Conservation (phyloP, 345 rosid species). For the Cardamine resedifolia region DNA sequence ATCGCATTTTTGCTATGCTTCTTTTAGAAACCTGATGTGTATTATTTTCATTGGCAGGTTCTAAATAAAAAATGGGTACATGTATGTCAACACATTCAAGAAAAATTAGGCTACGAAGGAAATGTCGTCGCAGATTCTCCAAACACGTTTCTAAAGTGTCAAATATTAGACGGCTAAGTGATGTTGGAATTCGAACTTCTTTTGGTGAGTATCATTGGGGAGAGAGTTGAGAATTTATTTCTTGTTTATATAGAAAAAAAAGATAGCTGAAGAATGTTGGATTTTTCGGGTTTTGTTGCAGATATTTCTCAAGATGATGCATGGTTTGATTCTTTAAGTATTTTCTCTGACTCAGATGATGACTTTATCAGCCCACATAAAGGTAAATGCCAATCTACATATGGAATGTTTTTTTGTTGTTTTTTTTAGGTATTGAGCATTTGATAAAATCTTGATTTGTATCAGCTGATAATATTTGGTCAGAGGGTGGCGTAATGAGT, state of each 20-base stretch:
- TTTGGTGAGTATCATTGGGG: constrained; percentile 42
- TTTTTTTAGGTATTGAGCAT: neutral
- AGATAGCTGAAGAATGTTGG: neutral
- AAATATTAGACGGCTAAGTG: constrained; percentile 38
- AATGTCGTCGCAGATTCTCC: constrained; percentile 36
- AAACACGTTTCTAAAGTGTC: constrained; percentile 44
- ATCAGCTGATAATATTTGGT: constrained; percentile 50
- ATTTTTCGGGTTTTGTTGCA: constrained; percentile 31
- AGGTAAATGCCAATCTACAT: constrained; percentile 44
- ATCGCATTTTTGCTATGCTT: neutral
- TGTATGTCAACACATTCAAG: constrained; percentile 59
- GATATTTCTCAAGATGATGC: constrained; percentile 64
- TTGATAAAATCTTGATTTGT: neutral
- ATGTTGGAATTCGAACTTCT: constrained; percentile 44
- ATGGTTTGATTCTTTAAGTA: constrained; percentile 77
- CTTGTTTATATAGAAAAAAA: neutral
- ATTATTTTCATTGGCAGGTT: constrained; percentile 34
- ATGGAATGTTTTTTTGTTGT: neutral
- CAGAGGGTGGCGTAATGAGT: constrained; percentile 40
- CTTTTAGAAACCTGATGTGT: neutral
- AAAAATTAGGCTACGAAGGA: constrained; percentile 40
- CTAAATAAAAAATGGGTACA: constrained; percentile 53
- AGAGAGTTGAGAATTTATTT: constrained; percentile 7
- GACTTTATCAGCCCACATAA: constrained; percentile 72
- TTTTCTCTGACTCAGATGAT: constrained; percentile 86